Base-by-base conservation (phyloP, 169 alveolate species). In the Eimeria falciformis region DNA sequence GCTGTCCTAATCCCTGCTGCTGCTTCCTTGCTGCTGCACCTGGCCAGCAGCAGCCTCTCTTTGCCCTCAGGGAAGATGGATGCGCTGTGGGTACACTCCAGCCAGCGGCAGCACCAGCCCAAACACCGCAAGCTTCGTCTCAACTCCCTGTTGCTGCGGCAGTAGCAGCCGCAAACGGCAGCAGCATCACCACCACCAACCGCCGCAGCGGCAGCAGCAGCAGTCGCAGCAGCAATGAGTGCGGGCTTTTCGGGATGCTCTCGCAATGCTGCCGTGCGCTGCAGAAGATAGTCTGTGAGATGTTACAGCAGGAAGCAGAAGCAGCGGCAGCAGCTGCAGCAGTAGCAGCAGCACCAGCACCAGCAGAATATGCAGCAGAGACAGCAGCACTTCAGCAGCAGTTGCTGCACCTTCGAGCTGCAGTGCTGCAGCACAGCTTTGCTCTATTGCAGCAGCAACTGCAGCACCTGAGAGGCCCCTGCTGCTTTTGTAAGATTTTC, bases 321-420 rank as follows among this genome's bases (percentile, higher is more conserved):
- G 83, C 83, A 71, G 83, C 53, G 33, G 83, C 83, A 71, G 83
- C 83, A 17, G 56, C 83, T 17, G 83, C 83, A 43, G 56, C 83
- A 23, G 2, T 27, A 71, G 12, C 83, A 6, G 53, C 56, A 29
- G 83, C 83, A 43, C 37, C 62, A 43, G 62, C 62, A 68, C 37
- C 47, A 43, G 56, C 53, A 71, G 83, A 27, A 43, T 27, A 58
- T 9, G 71, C 53, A 33, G 33, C 83, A 71, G 29, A 18, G 50
- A 37, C 83, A 71, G 56, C 53, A 43, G 62, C 53, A 9, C 47
- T 43, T 9, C 58, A 71, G 25, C 83, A 71, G 3, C 53, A 25
- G 62, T 43, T 71, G 83, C 83, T 71, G 83, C 83, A 71, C 27
- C 83, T 37, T 71, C 83, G 83, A 18, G 83, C 83, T 71, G 83